Conservation (phyloP, 1,284 basidiomycete species). For the Cutaneotrichosporon curvatum region DNA sequence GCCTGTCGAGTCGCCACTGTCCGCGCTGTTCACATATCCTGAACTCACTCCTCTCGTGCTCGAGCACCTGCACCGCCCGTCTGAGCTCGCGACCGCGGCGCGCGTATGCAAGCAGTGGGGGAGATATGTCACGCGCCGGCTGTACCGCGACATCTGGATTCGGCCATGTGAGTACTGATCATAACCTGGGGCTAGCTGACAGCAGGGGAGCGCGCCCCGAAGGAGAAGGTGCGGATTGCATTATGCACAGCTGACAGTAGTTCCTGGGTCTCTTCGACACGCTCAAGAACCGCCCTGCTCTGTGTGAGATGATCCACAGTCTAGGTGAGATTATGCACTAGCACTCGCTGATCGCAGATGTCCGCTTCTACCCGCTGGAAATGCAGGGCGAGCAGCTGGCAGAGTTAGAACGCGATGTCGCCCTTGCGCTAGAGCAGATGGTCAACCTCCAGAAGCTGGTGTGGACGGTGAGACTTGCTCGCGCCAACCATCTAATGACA, state of each 20-base stretch:
- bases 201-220: constrained; percentile 36
- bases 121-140: constrained; percentile 21
- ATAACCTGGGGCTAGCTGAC: neutral
- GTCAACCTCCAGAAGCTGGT: constrained; percentile 31
- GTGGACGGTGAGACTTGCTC: constrained; percentile 45
- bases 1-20: constrained; percentile 33
- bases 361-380: constrained; percentile 41
- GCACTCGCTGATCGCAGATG: constrained; percentile 21
- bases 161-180: constrained; percentile 41
- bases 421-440: constrained; percentile 30
- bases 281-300: constrained; percentile 21
- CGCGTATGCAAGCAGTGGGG: constrained; percentile 30
- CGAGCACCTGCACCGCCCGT: constrained; percentile 29
- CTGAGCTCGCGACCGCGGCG: constrained; percentile 29
- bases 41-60: constrained; percentile 36
- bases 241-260: constrained; percentile 14
- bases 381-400: constrained; percentile 27
- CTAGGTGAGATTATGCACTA: too few species aligned
- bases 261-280: constrained; percentile 36
- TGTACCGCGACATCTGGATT: constrained; percentile 43
- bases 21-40: constrained; percentile 27
- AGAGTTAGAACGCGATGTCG: constrained; percentile 31
- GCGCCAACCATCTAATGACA: too few species aligned
- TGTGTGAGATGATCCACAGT: constrained; percentile 30
- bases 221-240: constrained; percentile 13